phyloP scores from a whole-genome alignment of 371 early-diverging fungal species.

The Basidiobolus meristosporus region DNA sequence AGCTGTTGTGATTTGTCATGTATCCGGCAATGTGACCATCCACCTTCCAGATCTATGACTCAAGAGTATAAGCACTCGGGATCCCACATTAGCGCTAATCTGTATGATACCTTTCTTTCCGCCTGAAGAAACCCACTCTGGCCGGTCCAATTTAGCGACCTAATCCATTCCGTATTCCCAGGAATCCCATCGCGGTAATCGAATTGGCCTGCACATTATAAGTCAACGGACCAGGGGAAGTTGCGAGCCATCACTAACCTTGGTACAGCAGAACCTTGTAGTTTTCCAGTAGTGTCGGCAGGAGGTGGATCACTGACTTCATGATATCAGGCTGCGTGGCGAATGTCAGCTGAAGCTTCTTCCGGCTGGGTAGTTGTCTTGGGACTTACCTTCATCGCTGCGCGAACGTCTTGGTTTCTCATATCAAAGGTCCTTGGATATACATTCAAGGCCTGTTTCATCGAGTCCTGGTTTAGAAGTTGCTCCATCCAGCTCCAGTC shows the following conservation, averaged over 20 bases:
- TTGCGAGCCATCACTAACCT: conserved; percentile 1
- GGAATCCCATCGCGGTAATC: conserved; percentile 48
- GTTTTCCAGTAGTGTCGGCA: conserved; percentile 16
- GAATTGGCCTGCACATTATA: conserved; percentile 16
- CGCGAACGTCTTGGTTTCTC: neutral
- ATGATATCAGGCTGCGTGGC: conserved; percentile 21
- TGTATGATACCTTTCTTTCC: conserved; percentile 14
- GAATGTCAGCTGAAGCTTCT: neutral
- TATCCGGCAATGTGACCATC: no score
- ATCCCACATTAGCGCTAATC: no score
- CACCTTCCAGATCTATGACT: no score
- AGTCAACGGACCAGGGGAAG: conserved; percentile 8
- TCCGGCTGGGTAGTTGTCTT: neutral
- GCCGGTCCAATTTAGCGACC: conserved; percentile 27
- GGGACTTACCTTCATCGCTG: conserved; percentile 2
- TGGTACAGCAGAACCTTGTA: conserved; percentile 11
- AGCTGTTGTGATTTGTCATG: no score
- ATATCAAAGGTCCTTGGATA: conserved; percentile 2
- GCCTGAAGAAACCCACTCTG: conserved; percentile 15
- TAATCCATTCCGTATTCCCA: conserved; percentile 32
- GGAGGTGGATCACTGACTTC: conserved; percentile 21
- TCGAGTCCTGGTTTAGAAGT: conserved; percentile 16
- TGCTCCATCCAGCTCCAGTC: no score
- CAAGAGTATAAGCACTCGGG: no score
- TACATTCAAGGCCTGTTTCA: conserved; percentile 26